Evolutionary conservation across 1,139 yeast species (phyloP), one percentile per base, ranked within the genome.

Genomic region (Nakaseomyces uthaithaninus): DNA sequence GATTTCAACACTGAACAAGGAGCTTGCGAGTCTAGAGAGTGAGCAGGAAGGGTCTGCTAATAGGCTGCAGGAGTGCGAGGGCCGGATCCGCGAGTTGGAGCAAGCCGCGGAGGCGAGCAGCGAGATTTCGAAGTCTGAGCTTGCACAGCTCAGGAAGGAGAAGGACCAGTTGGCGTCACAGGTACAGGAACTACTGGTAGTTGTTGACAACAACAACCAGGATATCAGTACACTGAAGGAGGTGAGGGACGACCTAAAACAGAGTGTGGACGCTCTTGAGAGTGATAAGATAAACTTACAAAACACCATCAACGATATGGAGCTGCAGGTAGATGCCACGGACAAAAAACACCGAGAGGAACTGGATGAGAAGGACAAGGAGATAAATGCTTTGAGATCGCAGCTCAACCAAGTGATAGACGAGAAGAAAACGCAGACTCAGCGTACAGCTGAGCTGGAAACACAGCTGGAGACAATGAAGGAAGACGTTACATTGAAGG

Each of bases 11-110:
- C 57, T 83, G 39, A 73, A 71, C 39, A 68, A 67, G 22, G 85
- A 82, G 53, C 67, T 75, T 24, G 61, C 64, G 2, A 72, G 70
- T 35, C 62, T 83, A 44, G 82, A 80, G 49, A 66, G 66, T 28
- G 94, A 85, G 55, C 76, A 85, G 53, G 89, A 81, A 46, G 64
- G 74, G 37, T 60, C 83, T 35, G 72, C 79, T 16, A 65, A 60
- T 33, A 74, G 77, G 24, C 63, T 48, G 16, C 25, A 42, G 12
- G 40, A 45, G 15, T 44, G 55, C 27, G 52, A 50, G 34, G 33
- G 37, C 4, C 37, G 42, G 35, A 42, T 51, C 23, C 57, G 50
- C 26, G 49, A 42, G 19, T 38, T 53, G 35, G 54, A 54, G 31
- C 44, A 42, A 3, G 47, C 56, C 38, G 40, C 59, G 2, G 56